phyloP scores from a whole-genome alignment of 179 eudicot species.

The Amaranthus tricolor region DNA sequence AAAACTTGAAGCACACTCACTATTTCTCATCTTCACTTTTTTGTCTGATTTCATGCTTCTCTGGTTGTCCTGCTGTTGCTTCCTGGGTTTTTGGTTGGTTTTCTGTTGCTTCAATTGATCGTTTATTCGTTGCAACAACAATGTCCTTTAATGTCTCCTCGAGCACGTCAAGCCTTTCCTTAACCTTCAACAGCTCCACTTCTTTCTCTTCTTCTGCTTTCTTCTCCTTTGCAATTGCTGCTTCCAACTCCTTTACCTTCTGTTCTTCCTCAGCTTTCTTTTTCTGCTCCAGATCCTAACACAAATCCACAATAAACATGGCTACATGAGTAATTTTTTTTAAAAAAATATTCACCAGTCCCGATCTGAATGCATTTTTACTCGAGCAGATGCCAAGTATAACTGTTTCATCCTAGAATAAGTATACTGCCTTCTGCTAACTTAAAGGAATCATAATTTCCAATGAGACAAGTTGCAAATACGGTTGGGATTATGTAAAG shows the following conservation, averaged over 20 bases:
- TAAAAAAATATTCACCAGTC: not conserved
- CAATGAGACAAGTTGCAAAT: not conserved
- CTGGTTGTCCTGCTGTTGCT: constrained; percentile 20
- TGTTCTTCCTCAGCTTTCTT: constrained; percentile 69
- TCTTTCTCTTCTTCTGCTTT: constrained; percentile 31
- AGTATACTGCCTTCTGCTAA: not conserved
- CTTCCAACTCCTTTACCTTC: constrained; percentile 52
- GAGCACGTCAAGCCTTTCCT: constrained; percentile 62
- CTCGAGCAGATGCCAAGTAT: not conserved
- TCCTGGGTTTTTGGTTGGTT: constrained; percentile 22
- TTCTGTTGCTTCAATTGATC: constrained; percentile 17
- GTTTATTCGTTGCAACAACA: constrained; percentile 52
- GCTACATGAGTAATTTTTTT: not conserved
- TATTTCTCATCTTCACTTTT: constrained; percentile 14
- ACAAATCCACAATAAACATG: constrained; percentile 1
- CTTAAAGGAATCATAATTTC: not conserved
- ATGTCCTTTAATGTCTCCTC: constrained; percentile 72
- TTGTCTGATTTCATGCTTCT: constrained; percentile 10
- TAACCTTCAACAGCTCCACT: constrained; percentile 55
- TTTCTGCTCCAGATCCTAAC: constrained; percentile 66
- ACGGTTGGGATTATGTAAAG: not conserved
- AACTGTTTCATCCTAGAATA: constrained; percentile 1
- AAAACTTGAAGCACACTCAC: not conserved
- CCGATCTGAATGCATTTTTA: not conserved
- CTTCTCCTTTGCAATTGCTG: constrained; percentile 30